Evolutionary conservation across 208 protist species (phyloP).

Genomic region (Crithidia acanthocephali): DNA sequence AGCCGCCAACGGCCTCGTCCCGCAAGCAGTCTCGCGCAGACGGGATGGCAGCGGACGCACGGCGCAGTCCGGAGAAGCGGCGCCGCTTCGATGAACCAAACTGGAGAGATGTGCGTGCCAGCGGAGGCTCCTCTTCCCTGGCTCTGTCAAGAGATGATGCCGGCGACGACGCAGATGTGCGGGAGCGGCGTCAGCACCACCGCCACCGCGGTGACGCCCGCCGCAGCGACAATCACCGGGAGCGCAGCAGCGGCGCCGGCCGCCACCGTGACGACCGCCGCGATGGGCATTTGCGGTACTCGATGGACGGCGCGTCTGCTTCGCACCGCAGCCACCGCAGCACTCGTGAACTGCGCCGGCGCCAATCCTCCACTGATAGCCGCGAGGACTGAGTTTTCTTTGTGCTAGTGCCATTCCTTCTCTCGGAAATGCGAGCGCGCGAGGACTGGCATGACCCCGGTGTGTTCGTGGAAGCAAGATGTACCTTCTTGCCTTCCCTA

Average conservation of each 20-base stretch:
- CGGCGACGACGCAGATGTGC: background rate
- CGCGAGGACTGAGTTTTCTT: background rate
- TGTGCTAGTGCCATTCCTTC: too few species aligned
- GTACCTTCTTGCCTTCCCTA: too few species aligned
- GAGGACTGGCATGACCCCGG: too few species aligned
- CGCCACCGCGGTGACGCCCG: background rate
- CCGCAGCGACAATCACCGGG: background rate
- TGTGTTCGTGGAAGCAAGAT: too few species aligned
- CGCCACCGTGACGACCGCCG: background rate
- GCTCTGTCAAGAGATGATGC: background rate
- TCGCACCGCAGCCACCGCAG: constrained; percentile 5
- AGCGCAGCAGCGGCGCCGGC: constrained; percentile 5
- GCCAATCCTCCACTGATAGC: background rate
- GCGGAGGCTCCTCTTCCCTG: background rate
- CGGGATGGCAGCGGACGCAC: background rate
- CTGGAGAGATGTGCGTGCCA: background rate
- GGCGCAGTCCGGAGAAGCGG: constrained; percentile 4
- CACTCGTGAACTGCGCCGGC: background rate
- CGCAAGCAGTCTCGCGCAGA: background rate
- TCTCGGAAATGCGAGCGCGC: too few species aligned
- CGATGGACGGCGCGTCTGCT: background rate
- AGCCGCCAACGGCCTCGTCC: background rate
- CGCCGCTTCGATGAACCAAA: background rate
- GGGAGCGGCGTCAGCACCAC: background rate
- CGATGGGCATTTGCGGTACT: background rate